Evolutionary conservation across 345 rosid genomes (phyloP), one percentile per base, ranked within the genome.

Genomic region (Gossypium bickii): DNA sequence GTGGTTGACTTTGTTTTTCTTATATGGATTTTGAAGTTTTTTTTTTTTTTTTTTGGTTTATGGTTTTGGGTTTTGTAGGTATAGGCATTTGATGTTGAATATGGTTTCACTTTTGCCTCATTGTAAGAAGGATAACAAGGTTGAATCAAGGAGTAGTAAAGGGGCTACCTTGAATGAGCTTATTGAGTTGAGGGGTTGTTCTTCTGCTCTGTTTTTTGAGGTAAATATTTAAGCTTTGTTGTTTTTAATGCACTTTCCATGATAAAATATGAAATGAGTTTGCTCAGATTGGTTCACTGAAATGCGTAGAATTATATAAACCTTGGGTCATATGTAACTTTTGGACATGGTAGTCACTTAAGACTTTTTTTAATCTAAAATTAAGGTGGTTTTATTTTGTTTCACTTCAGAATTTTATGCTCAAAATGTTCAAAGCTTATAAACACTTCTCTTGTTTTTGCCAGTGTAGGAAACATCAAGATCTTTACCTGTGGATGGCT

Each of bases 381-480:
- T 18, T 56, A 18, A 56, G 13, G 60, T 20, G 27, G 29, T 10
- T 22, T 57, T 9, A 22, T 12, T 13, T 57, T 55, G 24, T 17
- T 62, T 45, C 74, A 16, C 16, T 70, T 24, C 9, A 17, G 67
- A 59, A 59, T 59, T 1, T 57, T 20, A 25, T 60, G n/a, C 62
- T 67, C 71, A 56, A 10, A n/a, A 62, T 12, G 22, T 68, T 38
- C 61, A 57, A 57, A 61, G 68, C 3, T 56, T n/a, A 25, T 17
- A 67, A 27, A 9, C 18, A 2, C 11, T 44, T 20, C 56, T 67
- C 48, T 58, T 51, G 48, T 65, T 0, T 51, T 34, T 25, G 76
- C 72, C 91, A 95, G 99, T 95, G 99, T 83, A 86, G 99, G 84
- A 95, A 93, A 85, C 94, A 91, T 78, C 86, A 90, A 76, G 98